A percentile compares a stretch with the other conserved stretches of the same genome.
phyloP scores from a whole-genome alignment of 257 asterid genomes.

The Cinchona pubescens region DNA sequence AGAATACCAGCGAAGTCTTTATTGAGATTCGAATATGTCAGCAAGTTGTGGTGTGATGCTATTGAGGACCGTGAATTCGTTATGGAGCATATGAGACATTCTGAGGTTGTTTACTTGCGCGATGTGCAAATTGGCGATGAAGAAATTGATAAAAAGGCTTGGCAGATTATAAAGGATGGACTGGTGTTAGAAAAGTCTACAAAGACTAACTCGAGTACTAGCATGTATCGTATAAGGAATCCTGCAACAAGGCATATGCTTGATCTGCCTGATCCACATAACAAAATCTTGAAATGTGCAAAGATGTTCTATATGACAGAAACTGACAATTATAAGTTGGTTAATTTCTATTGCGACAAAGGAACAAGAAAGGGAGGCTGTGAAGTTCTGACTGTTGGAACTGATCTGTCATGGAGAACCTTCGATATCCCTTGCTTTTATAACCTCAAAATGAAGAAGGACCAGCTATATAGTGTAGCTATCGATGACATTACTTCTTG shows the following conservation, averaged over 20 bases:
- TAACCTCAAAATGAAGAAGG: background rate
- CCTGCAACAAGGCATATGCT: conserved; percentile 5
- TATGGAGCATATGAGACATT: conserved; percentile 14
- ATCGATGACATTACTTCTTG: conserved; percentile 8
- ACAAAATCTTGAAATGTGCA: background rate
- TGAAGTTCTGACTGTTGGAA: conserved; percentile 24
- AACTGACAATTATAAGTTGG: conserved; percentile 9
- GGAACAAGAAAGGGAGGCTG: conserved; percentile 6
- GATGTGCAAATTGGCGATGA: no score
- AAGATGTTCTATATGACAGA: background rate
- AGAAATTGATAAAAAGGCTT: no score
- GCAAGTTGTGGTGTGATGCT: conserved; percentile 19
- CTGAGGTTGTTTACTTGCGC: background rate
- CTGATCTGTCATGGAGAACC: conserved; percentile 26
- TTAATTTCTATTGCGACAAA: background rate
- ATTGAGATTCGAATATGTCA: conserved; percentile 9
- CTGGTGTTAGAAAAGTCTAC: conserved; percentile 3
- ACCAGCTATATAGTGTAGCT: background rate
- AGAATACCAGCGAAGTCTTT: conserved; percentile 20
- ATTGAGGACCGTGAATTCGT: conserved; percentile 23
- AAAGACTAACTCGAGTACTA: background rate
- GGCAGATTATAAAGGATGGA: conserved; percentile 1
- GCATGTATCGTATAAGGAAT: background rate
- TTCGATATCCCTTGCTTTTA: conserved; percentile 15
- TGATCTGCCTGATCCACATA: conserved; percentile 8